A percentile compares a stretch with the other conserved stretches of the same genome.
Conservation (phyloP, 2,329 filamentous ascomycete species). For the Talaromyces funiculosus region DNA sequence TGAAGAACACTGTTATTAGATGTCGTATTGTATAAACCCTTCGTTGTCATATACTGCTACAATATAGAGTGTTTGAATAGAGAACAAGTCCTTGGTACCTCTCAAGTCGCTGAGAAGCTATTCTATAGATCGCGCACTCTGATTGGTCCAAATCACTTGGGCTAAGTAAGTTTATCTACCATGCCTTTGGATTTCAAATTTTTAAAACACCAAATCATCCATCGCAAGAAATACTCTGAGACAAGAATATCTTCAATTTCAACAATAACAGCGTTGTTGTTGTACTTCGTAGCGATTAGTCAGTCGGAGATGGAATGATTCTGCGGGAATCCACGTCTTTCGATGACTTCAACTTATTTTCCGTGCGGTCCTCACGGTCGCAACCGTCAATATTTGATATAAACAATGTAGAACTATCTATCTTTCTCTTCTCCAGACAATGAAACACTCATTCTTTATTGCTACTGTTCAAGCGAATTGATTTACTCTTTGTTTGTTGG, state of each 20-base stretch:
- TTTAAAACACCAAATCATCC: background rate
- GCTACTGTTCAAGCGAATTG: background rate
- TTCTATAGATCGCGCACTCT: background rate
- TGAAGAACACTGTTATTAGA: background rate
- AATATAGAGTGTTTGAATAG: background rate
- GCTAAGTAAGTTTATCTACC: background rate
- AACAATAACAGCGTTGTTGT: background rate
- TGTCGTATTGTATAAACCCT: background rate
- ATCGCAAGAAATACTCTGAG: background rate
- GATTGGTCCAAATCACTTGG: background rate
- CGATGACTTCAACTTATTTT: constrained; percentile 18
- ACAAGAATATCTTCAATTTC: background rate
- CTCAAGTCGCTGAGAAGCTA: background rate
- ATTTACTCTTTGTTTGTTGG: background rate
- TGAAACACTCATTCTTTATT: background rate
- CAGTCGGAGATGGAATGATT: constrained; percentile 22
- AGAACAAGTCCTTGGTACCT: background rate
- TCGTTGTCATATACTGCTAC: background rate
- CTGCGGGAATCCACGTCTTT: constrained; percentile 32
- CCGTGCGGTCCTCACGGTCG: background rate
- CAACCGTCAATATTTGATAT: background rate
- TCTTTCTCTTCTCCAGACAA: background rate
- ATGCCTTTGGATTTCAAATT: background rate
- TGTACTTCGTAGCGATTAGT: constrained; percentile 11
- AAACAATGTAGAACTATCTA: background rate